Evolutionary conservation across 768 basidiomycete species (phyloP).

Genomic region (Suillus ampliporus): DNA sequence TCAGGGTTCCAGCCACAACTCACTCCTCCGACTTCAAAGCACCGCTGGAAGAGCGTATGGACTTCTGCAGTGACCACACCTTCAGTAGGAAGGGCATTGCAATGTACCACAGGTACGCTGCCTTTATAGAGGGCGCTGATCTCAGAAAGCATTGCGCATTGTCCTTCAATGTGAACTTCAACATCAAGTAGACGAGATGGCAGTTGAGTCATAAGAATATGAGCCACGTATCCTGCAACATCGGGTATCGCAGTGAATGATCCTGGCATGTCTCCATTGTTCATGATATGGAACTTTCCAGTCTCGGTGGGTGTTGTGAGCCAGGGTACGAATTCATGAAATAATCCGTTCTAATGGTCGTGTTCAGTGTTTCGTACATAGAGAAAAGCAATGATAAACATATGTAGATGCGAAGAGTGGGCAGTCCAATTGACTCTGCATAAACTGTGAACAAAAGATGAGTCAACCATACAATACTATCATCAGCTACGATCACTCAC

Average conservation of each 20-base stretch:
- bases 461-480: background rate
- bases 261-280: constrained; percentile 22
- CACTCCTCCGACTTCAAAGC: background rate
- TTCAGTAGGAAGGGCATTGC: constrained; percentile 8
- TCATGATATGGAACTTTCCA: constrained; percentile 24
- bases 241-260: constrained; percentile 34
- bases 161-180: constrained; percentile 22
- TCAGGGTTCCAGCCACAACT: constrained; percentile 12
- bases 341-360: constrained; percentile 20
- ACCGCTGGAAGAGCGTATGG: background rate
- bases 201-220: constrained; percentile 26
- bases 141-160: constrained; percentile 18
- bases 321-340: constrained; percentile 34
- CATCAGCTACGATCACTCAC: constrained; percentile 2
- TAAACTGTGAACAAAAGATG: constrained; percentile 12
- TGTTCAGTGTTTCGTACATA: background rate
- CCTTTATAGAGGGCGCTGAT: constrained; percentile 19
- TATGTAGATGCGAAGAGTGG: constrained; percentile 29
- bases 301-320: constrained; percentile 21
- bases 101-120: constrained; percentile 13
- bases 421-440: constrained; percentile 19
- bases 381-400: background rate
- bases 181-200: constrained; percentile 13
- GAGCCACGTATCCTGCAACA: constrained; percentile 27
- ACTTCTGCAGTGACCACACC: constrained; percentile 1